Percentiles rank a stretch among this genome's conserved stretches.
phyloP scores from a whole-genome alignment of 2,329 filamentous ascomycete species.

The Fusarium sacchari region DNA sequence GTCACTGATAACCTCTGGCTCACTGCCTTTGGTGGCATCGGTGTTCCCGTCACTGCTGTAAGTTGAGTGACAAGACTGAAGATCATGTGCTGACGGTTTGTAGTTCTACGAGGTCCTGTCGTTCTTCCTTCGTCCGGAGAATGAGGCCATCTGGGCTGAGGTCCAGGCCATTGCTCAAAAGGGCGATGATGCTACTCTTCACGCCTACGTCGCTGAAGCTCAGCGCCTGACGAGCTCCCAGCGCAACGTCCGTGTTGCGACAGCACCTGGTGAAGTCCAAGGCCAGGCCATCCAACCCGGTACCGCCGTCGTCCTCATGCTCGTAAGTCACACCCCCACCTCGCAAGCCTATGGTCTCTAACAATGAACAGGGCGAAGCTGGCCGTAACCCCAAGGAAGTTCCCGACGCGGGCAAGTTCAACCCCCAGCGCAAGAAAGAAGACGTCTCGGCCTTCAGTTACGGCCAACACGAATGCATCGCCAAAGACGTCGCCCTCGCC shows the following conservation, averaged over 20 bases:
- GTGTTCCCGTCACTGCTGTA: slow-evolving; percentile 52
- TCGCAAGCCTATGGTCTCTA: not conserved
- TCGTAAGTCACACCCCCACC: slow-evolving; percentile 46
- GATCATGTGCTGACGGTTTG: not conserved
- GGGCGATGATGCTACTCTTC: slow-evolving; percentile 48
- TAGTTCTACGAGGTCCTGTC: slow-evolving; percentile 57
- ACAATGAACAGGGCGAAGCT: slow-evolving; percentile 48
- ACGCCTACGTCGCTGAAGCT: slow-evolving; percentile 53
- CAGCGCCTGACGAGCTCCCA: slow-evolving; percentile 54
- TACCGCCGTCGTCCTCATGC: slow-evolving; percentile 52
- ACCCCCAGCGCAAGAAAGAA: slow-evolving; percentile 52
- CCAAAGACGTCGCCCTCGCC: slow-evolving; percentile 52
- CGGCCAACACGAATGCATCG: slow-evolving; percentile 59
- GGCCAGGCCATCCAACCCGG: slow-evolving; percentile 53
- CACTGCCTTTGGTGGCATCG: slow-evolving; percentile 53
- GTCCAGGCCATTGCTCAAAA: slow-evolving; percentile 53
- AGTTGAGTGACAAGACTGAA: slow-evolving; percentile 16
- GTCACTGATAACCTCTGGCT: slow-evolving; percentile 53
- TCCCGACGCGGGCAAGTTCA: slow-evolving; percentile 52
- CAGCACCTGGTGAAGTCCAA: slow-evolving; percentile 49
- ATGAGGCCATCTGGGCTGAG: slow-evolving; percentile 54
- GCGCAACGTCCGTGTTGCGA: slow-evolving; percentile 51
- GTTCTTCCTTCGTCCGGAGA: slow-evolving; percentile 55
- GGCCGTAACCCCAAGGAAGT: slow-evolving; percentile 53
- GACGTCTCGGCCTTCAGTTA: slow-evolving; percentile 57